Percentiles rank a stretch among this genome's conserved stretches.
phyloP scores from a whole-genome alignment of 495 filamentous ascomycete species.

The Chaetomium cochliodes region DNA sequence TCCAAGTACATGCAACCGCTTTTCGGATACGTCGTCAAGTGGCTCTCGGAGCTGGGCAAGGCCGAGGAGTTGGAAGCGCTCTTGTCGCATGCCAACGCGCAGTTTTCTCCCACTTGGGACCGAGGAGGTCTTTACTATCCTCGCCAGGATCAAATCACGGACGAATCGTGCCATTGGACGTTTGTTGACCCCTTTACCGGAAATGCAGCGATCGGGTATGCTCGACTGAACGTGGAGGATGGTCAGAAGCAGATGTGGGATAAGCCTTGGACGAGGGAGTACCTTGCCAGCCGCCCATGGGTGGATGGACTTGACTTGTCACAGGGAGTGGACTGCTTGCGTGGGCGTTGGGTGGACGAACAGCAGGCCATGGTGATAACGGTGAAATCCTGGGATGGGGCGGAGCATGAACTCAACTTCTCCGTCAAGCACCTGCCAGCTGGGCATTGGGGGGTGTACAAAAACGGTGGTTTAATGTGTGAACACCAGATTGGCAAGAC shows the following conservation, averaged over 20 bases:
- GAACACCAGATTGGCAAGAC: not conserved
- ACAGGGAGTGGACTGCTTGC: not conserved
- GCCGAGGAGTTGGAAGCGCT: not conserved
- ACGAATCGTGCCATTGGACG: not conserved
- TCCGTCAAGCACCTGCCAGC: not conserved
- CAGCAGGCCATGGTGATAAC: not conserved
- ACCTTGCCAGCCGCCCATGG: not conserved
- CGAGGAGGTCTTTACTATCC: not conserved
- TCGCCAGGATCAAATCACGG: not conserved
- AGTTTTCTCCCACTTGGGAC: not conserved
- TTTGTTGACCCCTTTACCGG: not conserved
- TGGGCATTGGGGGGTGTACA: not conserved
- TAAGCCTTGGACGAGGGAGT: not conserved
- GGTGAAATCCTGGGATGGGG: not conserved
- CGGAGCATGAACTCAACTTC: not conserved
- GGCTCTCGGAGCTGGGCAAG: conserved; percentile 1
- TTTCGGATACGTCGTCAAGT: not conserved
- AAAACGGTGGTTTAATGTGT: not conserved
- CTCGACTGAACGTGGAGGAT: not conserved
- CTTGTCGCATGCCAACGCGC: not conserved
- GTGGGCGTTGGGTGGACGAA: not conserved
- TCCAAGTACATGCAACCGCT: not conserved
- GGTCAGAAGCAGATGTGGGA: not conserved
- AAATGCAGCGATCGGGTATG: not conserved
- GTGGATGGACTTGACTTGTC: not conserved